Evolutionary conservation across 768 basidiomycete genomes (phyloP), one percentile per base, ranked within the genome.

Genomic region (Leucosporidium scottii): DNA sequence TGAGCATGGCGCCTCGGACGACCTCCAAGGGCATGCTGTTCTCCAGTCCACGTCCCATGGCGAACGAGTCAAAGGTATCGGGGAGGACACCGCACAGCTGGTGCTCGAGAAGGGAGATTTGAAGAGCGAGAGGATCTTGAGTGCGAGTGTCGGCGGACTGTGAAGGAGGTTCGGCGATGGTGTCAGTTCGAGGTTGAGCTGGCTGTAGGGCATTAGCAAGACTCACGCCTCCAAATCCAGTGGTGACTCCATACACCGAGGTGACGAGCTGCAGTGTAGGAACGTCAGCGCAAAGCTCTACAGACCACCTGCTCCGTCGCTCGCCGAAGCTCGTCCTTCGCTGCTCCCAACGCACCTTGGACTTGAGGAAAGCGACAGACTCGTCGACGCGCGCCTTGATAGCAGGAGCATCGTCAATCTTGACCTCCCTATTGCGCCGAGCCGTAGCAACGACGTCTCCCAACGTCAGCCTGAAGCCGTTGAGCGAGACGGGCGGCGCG

Each of bases 221-320:
- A 34, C 87, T 86, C 73, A 86, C 88, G n/a, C 90, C 90, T 50
- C 90, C 91, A 74, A 90, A 93, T 56, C 91, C 91, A 7, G 88
- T 89, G 58, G 87, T 87, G 51, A 92, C 87, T 28, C 91, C 91
- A 72, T 93, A 93, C 25, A 93, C 82, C 70, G 87, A 88, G 61
- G 84, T 82, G 15, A 86, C 85, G 30, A 55, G 59, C 59, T 30
- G 47, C 2, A 23, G 27, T 54, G 48, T 31, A n/a, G n/a, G n/a
- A n/a, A n/a, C n/a, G n/a, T n/a, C n/a, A n/a, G n/a, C n/a, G n/a
- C n/a, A n/a, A n/a, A n/a, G n/a, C n/a, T n/a, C n/a, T n/a, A n/a
- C n/a, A n/a, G n/a, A n/a, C n/a, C n/a, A n/a, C n/a, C n/a, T n/a
- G n/a, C n/a, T n/a, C n/a, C n/a, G n/a, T n/a, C n/a, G n/a, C n/a